A percentile compares a stretch with the other conserved stretches of the same genome.
These are phyloP conservation scores for Eutypa lata DNA, from an alignment of 2,329 filamentous ascomycete species.

Conservation along the genomic window DNA sequence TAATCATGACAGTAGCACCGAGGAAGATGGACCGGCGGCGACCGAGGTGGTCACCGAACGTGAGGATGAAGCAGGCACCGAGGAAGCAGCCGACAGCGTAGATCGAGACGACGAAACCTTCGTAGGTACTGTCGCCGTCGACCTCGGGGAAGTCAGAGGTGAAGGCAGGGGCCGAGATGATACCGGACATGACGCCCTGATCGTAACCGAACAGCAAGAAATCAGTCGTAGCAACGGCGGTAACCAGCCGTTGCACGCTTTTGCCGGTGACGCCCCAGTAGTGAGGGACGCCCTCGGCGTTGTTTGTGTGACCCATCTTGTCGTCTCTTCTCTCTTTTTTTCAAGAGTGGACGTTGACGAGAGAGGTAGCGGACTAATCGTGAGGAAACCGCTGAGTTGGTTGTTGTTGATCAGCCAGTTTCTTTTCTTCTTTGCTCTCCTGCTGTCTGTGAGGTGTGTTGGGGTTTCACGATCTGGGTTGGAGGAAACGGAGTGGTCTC, in stretches of 20 bases:
- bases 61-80: constrained; percentile 37
- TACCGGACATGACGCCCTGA: constrained; percentile 31
- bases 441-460: not conserved
- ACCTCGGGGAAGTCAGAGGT: constrained; percentile 28
- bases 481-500: not conserved
- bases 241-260: constrained; percentile 25
- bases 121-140: constrained; percentile 26
- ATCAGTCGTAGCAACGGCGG: constrained; percentile 24
- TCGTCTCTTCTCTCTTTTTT: not conserved
- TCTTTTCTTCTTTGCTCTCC: not conserved
- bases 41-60: constrained; percentile 51
- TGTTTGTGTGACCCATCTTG: constrained; percentile 24
- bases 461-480: not conserved
- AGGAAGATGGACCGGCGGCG: constrained; percentile 52
- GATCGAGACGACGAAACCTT: constrained; percentile 38
- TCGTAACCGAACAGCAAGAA: constrained; percentile 29
- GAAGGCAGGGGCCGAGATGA: constrained; percentile 26
- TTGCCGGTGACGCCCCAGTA: constrained; percentile 29
- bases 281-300: constrained; percentile 24
- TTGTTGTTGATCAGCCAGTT: too few species aligned
- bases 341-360: not conserved
- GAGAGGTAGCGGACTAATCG: constrained; percentile 1
- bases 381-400: constrained; percentile 4
- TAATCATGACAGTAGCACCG: constrained; percentile 50
- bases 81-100: constrained; percentile 41